Percentiles rank a stretch among this genome's conserved stretches.
Conservation (phyloP, 768 basidiomycete genomes). For the Boletus subparvulus region DNA sequence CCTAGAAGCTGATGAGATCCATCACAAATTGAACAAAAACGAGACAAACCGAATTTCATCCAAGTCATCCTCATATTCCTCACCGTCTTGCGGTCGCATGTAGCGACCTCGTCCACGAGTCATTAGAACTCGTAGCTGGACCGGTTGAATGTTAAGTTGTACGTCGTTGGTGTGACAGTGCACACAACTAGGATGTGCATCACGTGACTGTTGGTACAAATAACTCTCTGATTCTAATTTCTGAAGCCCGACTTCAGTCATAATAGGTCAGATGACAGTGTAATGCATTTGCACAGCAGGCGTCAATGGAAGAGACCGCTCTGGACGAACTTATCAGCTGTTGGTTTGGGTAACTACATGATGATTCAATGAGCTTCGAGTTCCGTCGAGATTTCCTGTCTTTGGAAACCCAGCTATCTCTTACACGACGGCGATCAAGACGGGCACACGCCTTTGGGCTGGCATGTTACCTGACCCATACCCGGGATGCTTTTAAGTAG, state of each 20-base stretch:
- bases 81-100: slow-evolving; percentile 25
- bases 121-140: slow-evolving; percentile 17
- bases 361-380: slow-evolving; percentile 1
- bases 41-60: slow-evolving; percentile 58
- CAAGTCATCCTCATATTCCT: slow-evolving; percentile 62
- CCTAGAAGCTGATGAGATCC: slow-evolving; percentile 40
- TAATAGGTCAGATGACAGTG: neutral
- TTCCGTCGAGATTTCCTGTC: slow-evolving; percentile 9
- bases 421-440: slow-evolving; percentile 26
- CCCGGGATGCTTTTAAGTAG: neutral
- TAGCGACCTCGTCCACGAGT: slow-evolving; percentile 23
- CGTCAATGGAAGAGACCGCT: neutral
- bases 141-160: neutral
- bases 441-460: slow-evolving; percentile 20
- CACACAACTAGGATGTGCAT: neutral
- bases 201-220: slow-evolving; percentile 16
- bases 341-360: neutral
- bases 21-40: neutral
- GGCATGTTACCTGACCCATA: slow-evolving; percentile 8
- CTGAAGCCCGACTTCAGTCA: neutral
- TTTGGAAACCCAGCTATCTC: slow-evolving; percentile 3
- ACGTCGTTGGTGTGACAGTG: too few species aligned
- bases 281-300: neutral
- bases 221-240: neutral
- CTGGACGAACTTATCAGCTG: neutral